phyloP scores from a whole-genome alignment of 306 rosid species.

The Crataegus laevigata region DNA sequence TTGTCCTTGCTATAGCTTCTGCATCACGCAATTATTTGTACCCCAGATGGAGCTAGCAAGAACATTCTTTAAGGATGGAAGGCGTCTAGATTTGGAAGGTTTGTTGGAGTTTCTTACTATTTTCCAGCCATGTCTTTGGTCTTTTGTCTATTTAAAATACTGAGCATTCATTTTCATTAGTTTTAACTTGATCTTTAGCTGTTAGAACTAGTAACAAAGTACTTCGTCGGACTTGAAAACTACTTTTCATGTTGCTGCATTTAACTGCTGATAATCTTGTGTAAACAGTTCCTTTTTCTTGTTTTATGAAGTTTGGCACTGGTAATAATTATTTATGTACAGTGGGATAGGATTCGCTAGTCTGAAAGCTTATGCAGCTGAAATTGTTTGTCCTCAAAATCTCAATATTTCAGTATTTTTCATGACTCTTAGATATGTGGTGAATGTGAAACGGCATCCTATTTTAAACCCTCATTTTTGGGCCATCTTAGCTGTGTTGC shows the following conservation, averaged over 20 bases:
- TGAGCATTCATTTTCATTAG: not conserved
- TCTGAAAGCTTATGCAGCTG: not conserved
- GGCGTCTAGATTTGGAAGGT: constrained; percentile 84
- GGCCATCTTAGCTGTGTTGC: too few species aligned
- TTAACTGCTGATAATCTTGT: not conserved
- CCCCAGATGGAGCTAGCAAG: constrained; percentile 73
- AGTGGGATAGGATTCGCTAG: not conserved
- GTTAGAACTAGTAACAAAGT: not conserved
- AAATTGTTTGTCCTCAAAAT: not conserved
- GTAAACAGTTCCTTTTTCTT: not conserved
- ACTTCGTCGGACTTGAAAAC: not conserved
- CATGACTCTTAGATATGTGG: not conserved
- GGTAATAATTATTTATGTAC: not conserved
- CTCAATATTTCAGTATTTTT: not conserved
- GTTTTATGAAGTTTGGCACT: too few species aligned
- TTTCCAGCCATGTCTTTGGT: not conserved
- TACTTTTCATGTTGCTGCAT: not conserved
- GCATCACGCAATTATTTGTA: constrained; percentile 18
- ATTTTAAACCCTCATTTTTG: too few species aligned
- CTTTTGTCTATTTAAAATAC: not conserved
- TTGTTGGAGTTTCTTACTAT: constrained; percentile 19
- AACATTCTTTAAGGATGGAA: constrained; percentile 75
- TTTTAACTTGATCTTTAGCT: not conserved
- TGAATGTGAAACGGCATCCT: not conserved
- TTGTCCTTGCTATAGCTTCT: not conserved